Evolutionary conservation across 139 green algal species (phyloP).

Genomic region (Coelastrella sp.): DNA sequence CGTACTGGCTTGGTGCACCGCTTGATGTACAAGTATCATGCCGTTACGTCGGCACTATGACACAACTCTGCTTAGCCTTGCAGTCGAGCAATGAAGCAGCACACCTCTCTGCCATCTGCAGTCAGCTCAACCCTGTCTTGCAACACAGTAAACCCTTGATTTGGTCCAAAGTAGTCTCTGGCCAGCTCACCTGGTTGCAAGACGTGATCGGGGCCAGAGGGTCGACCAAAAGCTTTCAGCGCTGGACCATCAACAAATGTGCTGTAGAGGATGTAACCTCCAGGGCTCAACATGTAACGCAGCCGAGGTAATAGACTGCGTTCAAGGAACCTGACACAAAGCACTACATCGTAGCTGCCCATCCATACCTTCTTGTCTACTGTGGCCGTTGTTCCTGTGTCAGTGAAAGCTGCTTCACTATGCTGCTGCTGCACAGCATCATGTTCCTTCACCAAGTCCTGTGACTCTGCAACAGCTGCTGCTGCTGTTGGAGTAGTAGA

Average conservation of each 20-base stretch:
- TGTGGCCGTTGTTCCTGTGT: not conserved
- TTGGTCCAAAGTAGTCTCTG: constrained; percentile 38
- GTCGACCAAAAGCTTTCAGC: constrained; percentile 52
- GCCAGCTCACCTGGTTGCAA: constrained; percentile 57
- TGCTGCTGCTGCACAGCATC: not conserved
- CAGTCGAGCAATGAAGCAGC: constrained; percentile 45
- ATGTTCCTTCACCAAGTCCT: not conserved
- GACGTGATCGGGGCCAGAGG: constrained; percentile 50
- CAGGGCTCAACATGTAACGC: constrained; percentile 34
- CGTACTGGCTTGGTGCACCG: no score
- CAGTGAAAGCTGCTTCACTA: not conserved
- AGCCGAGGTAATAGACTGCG: constrained; percentile 48
- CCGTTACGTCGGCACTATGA: not conserved
- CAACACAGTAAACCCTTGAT: constrained; percentile 57
- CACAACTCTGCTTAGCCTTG: not conserved
- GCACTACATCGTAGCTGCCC: constrained; percentile 51
- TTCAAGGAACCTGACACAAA: constrained; percentile 58
- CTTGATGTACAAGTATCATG: no score
- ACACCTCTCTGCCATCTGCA: constrained; percentile 48
- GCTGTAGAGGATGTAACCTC: constrained; percentile 55
- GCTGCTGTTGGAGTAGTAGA: not conserved
- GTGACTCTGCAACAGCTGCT: not conserved
- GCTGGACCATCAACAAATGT: constrained; percentile 59
- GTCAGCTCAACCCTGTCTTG: constrained; percentile 32
- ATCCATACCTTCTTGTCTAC: not conserved